Conservation (phyloP, 495 filamentous ascomycete species). For the Aspergillus diversus region DNA sequence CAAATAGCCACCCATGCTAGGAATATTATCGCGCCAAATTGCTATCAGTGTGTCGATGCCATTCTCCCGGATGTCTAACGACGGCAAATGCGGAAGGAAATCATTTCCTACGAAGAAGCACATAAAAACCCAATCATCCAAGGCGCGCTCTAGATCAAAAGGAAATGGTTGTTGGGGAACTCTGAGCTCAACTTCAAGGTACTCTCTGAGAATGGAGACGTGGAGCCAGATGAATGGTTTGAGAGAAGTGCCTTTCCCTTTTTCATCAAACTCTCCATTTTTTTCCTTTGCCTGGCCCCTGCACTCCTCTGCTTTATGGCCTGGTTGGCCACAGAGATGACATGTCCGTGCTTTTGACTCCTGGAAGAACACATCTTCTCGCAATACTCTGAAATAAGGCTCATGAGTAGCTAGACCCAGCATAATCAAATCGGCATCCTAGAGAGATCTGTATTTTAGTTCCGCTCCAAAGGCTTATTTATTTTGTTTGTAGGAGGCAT, state of each 20-base stretch:
- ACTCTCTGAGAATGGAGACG: conserved; percentile 88
- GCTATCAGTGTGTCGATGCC: conserved; percentile 94
- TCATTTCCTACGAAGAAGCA: conserved; percentile 99
- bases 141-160: conserved; percentile 90
- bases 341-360: conserved; percentile 80
- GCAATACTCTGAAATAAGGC: conserved; percentile 93
- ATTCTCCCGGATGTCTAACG: conserved; percentile 94
- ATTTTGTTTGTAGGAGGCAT: conserved; percentile 17
- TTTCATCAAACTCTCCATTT: conserved; percentile 82
- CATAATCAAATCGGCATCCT: conserved; percentile 98
- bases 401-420: conserved; percentile 96
- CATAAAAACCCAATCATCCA: conserved; percentile 99
- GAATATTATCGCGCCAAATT: conserved; percentile 93
- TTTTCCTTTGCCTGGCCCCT: conserved; percentile 82
- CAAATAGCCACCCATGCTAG: conserved; percentile 89
- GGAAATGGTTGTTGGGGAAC: conserved; percentile 78
- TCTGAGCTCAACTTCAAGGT: conserved; percentile 85
- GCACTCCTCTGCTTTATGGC: conserved; percentile 84
- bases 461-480: neutral
- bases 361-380: conserved; percentile 96
- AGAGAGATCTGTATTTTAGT: conserved; percentile 15
- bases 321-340: conserved; percentile 85
- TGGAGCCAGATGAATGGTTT: conserved; percentile 99
- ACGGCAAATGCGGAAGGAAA: conserved; percentile 95
- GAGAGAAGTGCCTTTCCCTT: conserved; percentile 64